Evolutionary conservation across 2,329 filamentous ascomycete genomes (phyloP), one percentile per base, ranked within the genome.

Genomic region (Coniochaeta sp.): DNA sequence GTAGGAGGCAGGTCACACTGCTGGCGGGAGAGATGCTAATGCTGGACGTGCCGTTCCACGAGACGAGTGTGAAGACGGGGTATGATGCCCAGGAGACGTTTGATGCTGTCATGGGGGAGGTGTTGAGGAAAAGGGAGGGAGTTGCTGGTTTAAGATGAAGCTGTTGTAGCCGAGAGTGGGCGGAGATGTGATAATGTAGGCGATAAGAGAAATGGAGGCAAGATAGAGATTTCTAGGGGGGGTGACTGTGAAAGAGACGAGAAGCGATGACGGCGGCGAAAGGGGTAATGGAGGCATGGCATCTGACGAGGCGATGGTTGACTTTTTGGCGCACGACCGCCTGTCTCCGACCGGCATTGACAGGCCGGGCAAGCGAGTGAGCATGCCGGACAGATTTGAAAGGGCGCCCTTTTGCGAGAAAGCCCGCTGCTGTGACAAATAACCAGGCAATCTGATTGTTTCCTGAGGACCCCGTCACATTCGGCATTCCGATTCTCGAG

Each of bases 61-160:
- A 88, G 70, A 87, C 85, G 12, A 85, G 81, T 61, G 85, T 85
- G 10, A 87, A 86, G 75, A 84, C 81, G 1, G 85, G 85, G 3
- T 72, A 78, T 54, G 85, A 87, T 62, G 85, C 89, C 12, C 78
- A 81, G 54, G 82, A 83, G 54, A 82, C 86, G 9, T 88, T 87
- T 61, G 86, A 83, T n/a, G 52, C 55, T 4, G 33, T 63, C 13
- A 57, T 62, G 47, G 53, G 60, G n/a, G 57, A 55, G 38, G 61
- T 59, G n/a, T 50, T 63, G 42, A n/a, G 48, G 20, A 52, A 54
- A 33, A 58, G 56, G 55, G 59, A 55, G 7, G 33, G 49, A 13
- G 49, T n/a, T 53, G 16, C 22, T 14, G 1, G 28, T 28, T 22
- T 7, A 22, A 6, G 20, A 24, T 7, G 10, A 4, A 4, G 38